Percentiles rank a stretch among this genome's conserved stretches.
Evolutionary conservation across 2,329 filamentous ascomycete species (phyloP).

Genomic region (Penicillium sp.): DNA sequence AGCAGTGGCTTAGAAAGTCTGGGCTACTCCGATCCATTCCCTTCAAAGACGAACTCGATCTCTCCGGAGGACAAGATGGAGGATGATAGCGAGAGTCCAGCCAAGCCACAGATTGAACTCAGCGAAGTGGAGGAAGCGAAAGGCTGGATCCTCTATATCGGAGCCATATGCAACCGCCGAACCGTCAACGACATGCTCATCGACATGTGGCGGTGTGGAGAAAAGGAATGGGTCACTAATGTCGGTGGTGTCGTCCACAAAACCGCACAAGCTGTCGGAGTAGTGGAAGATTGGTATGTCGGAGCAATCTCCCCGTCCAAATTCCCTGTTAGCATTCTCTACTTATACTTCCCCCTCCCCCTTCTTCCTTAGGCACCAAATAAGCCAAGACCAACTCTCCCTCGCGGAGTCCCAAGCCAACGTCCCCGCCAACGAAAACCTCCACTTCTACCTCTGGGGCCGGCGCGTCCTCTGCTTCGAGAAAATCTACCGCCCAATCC

Average conservation of each 20-base stretch:
- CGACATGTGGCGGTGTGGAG: constrained; percentile 25
- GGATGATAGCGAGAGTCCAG: constrained; percentile 4
- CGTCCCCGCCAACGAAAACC: constrained; percentile 13
- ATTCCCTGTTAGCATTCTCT: no score
- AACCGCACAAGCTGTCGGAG: constrained; percentile 17
- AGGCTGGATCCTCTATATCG: constrained; percentile 27
- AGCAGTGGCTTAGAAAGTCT: constrained; percentile 24
- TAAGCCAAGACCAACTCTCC: constrained; percentile 9
- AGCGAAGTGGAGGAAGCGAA: constrained; percentile 22
- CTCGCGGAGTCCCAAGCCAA: constrained; percentile 5
- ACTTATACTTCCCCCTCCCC: neutral
- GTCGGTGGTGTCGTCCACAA: constrained; percentile 15
- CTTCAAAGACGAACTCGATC: constrained; percentile 10
- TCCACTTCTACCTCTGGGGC: constrained; percentile 20
- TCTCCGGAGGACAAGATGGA: constrained; percentile 18
- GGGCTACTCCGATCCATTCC: constrained; percentile 24
- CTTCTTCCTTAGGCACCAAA: constrained; percentile 15
- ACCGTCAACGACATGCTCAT: constrained; percentile 26
- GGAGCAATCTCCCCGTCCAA: no score
- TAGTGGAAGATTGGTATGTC: constrained; percentile 23
- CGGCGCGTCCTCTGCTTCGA: constrained; percentile 18
- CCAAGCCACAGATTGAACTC: constrained; percentile 5
- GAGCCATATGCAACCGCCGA: constrained; percentile 25
- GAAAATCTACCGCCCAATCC: constrained; percentile 23
- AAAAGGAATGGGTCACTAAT: constrained; percentile 22